Evolutionary conservation across 2,329 filamentous ascomycete species (phyloP).

Genomic region (Talaromyces piceae): DNA sequence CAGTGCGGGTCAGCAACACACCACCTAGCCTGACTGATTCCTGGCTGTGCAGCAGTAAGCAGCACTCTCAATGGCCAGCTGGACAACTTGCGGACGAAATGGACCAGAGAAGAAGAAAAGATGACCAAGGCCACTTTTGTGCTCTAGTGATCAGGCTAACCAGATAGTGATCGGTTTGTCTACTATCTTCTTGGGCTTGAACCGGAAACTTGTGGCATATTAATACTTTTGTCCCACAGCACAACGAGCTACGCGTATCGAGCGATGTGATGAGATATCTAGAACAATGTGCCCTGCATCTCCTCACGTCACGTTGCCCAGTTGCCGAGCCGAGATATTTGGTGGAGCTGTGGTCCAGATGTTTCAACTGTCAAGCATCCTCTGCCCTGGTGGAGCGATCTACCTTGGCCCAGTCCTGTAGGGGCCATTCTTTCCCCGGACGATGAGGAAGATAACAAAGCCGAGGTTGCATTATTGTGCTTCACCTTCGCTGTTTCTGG

Average conservation of each 20-base stretch:
- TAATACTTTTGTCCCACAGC: neutral
- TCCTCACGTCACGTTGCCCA: neutral
- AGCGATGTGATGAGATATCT: neutral
- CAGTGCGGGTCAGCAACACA: neutral
- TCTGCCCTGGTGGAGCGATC: neutral
- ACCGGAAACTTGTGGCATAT: neutral
- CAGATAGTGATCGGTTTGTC: neutral
- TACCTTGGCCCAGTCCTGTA: neutral
- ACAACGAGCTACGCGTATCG: neutral
- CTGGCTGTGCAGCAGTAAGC: neutral
- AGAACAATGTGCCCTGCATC: neutral
- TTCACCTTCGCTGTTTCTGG: neutral
- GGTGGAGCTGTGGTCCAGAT: neutral
- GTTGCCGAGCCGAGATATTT: neutral
- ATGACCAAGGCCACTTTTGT: neutral
- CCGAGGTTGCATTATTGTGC: neutral
- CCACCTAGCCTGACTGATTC: neutral
- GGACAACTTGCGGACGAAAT: neutral
- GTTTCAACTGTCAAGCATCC: neutral
- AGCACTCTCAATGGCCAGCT: neutral
- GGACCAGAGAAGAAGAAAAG: neutral
- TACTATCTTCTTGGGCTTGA: neutral
- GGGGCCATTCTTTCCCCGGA: neutral
- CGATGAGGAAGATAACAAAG: neutral
- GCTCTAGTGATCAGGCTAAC: neutral